Conservation (phyloP, 805 yeast species). For the Ogataea minuta region DNA sequence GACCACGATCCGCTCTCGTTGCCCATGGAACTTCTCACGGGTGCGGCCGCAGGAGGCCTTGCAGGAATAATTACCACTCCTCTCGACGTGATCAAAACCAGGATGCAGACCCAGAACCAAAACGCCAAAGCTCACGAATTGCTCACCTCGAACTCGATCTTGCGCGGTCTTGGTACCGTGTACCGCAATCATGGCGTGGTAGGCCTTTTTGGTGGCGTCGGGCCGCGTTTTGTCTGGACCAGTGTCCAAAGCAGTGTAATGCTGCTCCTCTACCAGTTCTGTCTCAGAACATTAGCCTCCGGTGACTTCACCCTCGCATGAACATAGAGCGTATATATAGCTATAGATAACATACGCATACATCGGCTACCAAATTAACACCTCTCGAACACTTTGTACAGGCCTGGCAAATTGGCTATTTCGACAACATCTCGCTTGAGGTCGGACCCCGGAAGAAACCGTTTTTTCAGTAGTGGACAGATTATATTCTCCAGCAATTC, state of each 20-base stretch:
- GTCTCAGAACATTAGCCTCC: constrained; percentile 51
- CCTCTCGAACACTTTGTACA: constrained; percentile 89
- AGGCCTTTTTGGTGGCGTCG: constrained; percentile 91
- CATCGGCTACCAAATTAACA: constrained; percentile 45
- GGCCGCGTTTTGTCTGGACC: constrained; percentile 96
- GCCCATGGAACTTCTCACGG: constrained; percentile 70
- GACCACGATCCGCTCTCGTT: constrained; percentile 42
- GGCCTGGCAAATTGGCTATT: constrained; percentile 87
- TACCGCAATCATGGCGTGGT: constrained; percentile 70
- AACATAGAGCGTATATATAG: constrained; percentile 6
- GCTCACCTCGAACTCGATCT: constrained; percentile 43
- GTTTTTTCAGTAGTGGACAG: constrained; percentile 62
- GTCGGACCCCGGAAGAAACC: constrained; percentile 61
- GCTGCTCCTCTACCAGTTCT: constrained; percentile 81
- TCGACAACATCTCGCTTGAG: constrained; percentile 63
- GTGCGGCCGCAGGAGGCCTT: constrained; percentile 94
- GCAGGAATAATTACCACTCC: constrained; percentile 92
- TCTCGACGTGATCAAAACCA: constrained; percentile 84
- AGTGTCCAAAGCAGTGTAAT: constrained; percentile 91
- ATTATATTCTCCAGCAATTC: constrained; percentile 53
- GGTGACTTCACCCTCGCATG: constrained; percentile 22
- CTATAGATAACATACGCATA: neutral
- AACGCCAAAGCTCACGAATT: constrained; percentile 22
- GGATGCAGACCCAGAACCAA: constrained; percentile 80
- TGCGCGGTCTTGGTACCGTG: constrained; percentile 51